Conservation (phyloP, 1,284 basidiomycete species). For the Spongispora temasekensis region DNA sequence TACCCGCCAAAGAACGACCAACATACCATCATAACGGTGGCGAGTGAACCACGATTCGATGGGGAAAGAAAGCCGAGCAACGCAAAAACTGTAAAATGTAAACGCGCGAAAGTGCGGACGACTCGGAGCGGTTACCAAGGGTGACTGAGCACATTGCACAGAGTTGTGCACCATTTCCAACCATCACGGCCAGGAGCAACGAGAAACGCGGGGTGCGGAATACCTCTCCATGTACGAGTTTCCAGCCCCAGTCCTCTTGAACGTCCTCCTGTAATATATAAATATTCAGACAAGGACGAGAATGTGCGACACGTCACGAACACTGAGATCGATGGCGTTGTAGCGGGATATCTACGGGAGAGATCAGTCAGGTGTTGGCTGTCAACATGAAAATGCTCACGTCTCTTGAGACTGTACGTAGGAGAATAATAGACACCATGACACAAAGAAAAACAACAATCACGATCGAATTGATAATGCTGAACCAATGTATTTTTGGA, state of each 20-base stretch:
- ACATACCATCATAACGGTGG: slow-evolving; percentile 94
- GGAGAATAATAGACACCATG: slow-evolving; percentile 92
- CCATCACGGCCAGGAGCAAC: slow-evolving; percentile 81
- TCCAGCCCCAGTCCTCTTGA: slow-evolving; percentile 99
- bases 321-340: slow-evolving; percentile 91
- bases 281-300: background rate
- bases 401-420: slow-evolving; percentile 87
- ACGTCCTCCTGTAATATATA: slow-evolving; percentile 76
- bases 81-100: slow-evolving; percentile 76
- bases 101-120: slow-evolving; percentile 3
- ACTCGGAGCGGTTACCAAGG: slow-evolving; percentile 52
- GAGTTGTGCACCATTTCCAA: slow-evolving; percentile 91
- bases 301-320: slow-evolving; percentile 38
- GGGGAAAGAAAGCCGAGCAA: slow-evolving; percentile 97
- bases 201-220: slow-evolving; percentile 85
- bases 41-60: slow-evolving; percentile 92
- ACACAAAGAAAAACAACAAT: slow-evolving; percentile 90
- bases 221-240: slow-evolving; percentile 94
- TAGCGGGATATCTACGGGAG: slow-evolving; percentile 85
- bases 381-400: slow-evolving; percentile 49
- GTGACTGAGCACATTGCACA: slow-evolving; percentile 90
- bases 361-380: slow-evolving; percentile 38
- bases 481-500: slow-evolving; percentile 88
- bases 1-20: slow-evolving; percentile 93
- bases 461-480: slow-evolving; percentile 90